Percentiles rank a stretch among this genome's conserved stretches.
Conservation (phyloP, 805 yeast species). For the Lipomyces lipofer region DNA sequence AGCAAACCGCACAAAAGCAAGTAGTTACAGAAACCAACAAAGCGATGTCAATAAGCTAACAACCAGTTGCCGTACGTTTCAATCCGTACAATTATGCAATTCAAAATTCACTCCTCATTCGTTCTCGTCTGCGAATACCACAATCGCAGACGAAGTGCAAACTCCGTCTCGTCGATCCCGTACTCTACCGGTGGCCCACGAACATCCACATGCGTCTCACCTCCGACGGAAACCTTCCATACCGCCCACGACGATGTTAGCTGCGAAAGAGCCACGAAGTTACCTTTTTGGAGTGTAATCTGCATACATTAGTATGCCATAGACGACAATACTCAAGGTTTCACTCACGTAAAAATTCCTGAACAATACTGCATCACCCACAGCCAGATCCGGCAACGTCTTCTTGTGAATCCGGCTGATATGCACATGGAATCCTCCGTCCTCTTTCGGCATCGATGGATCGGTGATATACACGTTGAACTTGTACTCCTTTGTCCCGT, state of each 20-base stretch:
- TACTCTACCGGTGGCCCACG: constrained; percentile 27
- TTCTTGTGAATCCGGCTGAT: constrained; percentile 6
- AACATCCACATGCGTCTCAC: neutral
- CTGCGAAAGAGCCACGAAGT: constrained; percentile 4
- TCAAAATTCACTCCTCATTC: too few relatives aligned
- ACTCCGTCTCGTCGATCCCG: constrained; percentile 11
- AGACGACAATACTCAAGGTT: neutral
- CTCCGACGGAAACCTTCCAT: neutral
- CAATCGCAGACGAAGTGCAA: constrained; percentile 2
- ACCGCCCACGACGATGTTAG: constrained; percentile 21
- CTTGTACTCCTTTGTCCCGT: neutral
- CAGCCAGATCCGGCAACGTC: constrained; percentile 8
- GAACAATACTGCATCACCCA: constrained; percentile 18
- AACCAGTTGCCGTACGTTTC: too few relatives aligned
- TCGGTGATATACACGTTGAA: constrained; percentile 9
- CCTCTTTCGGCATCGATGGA: constrained; percentile 4
- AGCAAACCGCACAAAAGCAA: too few relatives aligned
- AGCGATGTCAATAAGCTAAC: too few relatives aligned
- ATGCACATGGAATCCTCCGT: neutral
- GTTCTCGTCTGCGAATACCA: too few relatives aligned
- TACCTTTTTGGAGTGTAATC: constrained; percentile 4
- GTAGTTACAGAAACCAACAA: too few relatives aligned
- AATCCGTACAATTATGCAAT: too few relatives aligned
- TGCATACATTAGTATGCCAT: neutral
- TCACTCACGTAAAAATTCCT: constrained; percentile 14